A percentile compares a stretch with the other conserved stretches of the same genome.
phyloP scores from a whole-genome alignment of 2,329 filamentous ascomycete species.

The Sporothrix phasma region DNA sequence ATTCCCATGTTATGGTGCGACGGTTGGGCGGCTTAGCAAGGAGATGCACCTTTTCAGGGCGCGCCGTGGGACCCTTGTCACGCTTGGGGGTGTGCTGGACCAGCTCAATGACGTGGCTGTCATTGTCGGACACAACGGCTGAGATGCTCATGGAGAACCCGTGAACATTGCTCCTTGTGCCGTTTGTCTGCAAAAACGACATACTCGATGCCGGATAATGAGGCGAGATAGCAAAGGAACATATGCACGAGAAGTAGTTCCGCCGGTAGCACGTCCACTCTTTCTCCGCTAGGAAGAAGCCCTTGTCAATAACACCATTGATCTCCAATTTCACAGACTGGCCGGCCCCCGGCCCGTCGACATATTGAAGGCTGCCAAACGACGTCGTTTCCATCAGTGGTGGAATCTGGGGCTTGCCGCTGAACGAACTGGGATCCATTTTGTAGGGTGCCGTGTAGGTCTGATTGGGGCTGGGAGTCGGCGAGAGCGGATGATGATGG shows the following conservation, averaged over 20 bases:
- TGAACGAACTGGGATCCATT: slow-evolving; percentile 42
- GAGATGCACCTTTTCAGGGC: slow-evolving; percentile 59
- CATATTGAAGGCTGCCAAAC: slow-evolving; percentile 52
- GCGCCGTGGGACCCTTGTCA: slow-evolving; percentile 74
- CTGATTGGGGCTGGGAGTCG: slow-evolving; percentile 40
- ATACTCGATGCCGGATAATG: slow-evolving; percentile 37
- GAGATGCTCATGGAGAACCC: slow-evolving; percentile 78
- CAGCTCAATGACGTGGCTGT: slow-evolving; percentile 68
- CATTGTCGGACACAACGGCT: slow-evolving; percentile 67
- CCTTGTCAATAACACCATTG: slow-evolving; percentile 74
- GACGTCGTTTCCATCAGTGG: slow-evolving; percentile 42
- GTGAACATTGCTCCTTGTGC: slow-evolving; percentile 53
- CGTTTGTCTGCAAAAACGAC: slow-evolving; percentile 40
- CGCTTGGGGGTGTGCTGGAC: slow-evolving; percentile 88
- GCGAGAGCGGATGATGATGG: slow-evolving; percentile 44
- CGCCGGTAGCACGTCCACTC: slow-evolving; percentile 90
- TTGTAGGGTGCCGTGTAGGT: slow-evolving; percentile 36
- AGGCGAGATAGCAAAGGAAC: slow-evolving; percentile 63
- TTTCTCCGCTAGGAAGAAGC: slow-evolving; percentile 70
- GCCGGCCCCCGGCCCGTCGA: slow-evolving; percentile 36
- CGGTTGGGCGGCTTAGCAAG: slow-evolving; percentile 51
- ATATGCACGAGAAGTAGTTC: slow-evolving; percentile 83
- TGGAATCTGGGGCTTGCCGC: slow-evolving; percentile 37
- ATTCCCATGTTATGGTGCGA: slow-evolving; percentile 36
- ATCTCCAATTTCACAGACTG: slow-evolving; percentile 60